A percentile compares a stretch with the other conserved stretches of the same genome.
These are phyloP conservation scores for Dioscorea alata DNA, from an alignment of 106 monocot genomes.

Conservation along the genomic window DNA sequence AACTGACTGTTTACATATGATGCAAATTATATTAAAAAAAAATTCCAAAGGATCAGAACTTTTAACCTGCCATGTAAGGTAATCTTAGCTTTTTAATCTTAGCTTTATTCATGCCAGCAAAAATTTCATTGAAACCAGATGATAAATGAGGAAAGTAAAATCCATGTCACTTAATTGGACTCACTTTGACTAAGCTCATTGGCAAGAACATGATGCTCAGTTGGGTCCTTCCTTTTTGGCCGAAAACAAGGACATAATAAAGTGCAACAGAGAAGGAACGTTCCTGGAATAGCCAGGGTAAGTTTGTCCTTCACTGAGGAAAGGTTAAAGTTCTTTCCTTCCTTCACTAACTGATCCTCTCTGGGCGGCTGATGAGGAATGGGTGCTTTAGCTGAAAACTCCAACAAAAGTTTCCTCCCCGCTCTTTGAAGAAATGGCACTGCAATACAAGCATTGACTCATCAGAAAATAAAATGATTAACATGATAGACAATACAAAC, in stretches of 20 bases:
- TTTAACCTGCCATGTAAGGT: too few relatives aligned
- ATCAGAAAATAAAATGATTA: background rate
- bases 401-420: constrained; percentile 9
- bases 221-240: constrained; percentile 12
- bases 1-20: too few relatives aligned
- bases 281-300: constrained; percentile 3
- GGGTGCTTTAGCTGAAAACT: background rate
- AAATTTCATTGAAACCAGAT: constrained; percentile 15
- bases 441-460: background rate
- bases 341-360: background rate
- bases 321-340: background rate
- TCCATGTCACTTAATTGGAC: background rate
- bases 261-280: constrained; percentile 20
- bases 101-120: background rate
- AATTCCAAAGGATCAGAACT: too few relatives aligned
- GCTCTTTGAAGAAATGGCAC: background rate
- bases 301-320: background rate
- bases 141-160: too few relatives aligned
- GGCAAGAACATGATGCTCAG: constrained; percentile 9
- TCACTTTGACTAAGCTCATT: constrained; percentile 9
- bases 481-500: background rate
- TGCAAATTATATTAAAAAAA: too few relatives aligned
- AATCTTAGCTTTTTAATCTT: too few relatives aligned
- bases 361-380: background rate
- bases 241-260: constrained; percentile 25